Evolutionary conservation across 192 early-diverging fungal genomes (phyloP).

Genomic region (Bifiguratus adelaidae): DNA sequence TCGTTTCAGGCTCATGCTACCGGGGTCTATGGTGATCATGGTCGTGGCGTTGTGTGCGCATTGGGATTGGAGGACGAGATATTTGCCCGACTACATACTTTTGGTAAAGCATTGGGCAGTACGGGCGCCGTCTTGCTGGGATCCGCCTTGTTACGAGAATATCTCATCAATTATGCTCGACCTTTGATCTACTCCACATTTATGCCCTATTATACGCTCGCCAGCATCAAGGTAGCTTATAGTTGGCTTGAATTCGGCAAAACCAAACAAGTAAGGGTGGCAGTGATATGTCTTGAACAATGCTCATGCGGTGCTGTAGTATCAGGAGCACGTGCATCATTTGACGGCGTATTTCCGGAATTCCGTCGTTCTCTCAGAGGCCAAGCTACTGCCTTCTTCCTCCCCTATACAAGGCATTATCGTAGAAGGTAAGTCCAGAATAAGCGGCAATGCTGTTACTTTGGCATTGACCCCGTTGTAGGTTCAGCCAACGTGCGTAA

Average conservation of each 20-base stretch:
- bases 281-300: too few species aligned
- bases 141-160: conserved; percentile 43
- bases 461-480: neutral
- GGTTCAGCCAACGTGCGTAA: conserved; percentile 40
- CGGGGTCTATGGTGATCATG: conserved; percentile 58
- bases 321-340: conserved; percentile 25
- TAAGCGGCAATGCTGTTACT: neutral
- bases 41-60: conserved; percentile 53
- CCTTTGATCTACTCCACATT: conserved; percentile 78
- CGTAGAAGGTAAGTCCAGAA: conserved; percentile 39
- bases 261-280: conserved; percentile 34
- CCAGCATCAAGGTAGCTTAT: conserved; percentile 59
- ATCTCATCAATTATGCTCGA: conserved; percentile 73
- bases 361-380: conserved; percentile 26
- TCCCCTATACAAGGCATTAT: conserved; percentile 75
- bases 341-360: conserved; percentile 43
- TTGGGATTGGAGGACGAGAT: conserved; percentile 50
- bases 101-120: conserved; percentile 71
- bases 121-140: conserved; percentile 80
- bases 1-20: conserved; percentile 58
- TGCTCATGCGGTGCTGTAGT: conserved; percentile 11
- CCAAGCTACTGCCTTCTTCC: conserved; percentile 46
- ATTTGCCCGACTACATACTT: conserved; percentile 73
- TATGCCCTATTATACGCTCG: conserved; percentile 49
- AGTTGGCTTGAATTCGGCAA: conserved; percentile 37